Conservation (phyloP, 2,329 filamentous ascomycete genomes). For the Fusarium gaditjirri region DNA sequence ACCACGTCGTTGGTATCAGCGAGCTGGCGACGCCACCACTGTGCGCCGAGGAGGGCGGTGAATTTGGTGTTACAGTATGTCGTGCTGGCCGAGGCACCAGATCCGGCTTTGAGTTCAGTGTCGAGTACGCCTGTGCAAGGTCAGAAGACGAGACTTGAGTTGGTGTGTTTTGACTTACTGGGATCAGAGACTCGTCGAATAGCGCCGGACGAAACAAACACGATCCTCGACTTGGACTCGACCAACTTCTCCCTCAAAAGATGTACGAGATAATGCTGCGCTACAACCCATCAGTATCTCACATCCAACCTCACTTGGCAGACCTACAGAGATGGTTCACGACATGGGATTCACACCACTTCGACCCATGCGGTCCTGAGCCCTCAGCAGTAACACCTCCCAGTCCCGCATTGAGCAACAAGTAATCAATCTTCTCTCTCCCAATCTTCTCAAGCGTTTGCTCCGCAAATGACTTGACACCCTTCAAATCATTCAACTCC, state of each 20-base stretch:
- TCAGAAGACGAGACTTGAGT: background rate
- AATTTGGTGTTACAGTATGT: constrained; percentile 62
- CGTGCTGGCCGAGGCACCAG: constrained; percentile 44
- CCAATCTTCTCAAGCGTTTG: constrained; percentile 56
- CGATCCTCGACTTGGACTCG: constrained; percentile 57
- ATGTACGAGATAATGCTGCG: constrained; percentile 65
- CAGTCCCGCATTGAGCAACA: constrained; percentile 62
- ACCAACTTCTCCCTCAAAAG: constrained; percentile 60
- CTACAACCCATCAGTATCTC: constrained; percentile 45
- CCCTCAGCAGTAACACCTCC: constrained; percentile 49
- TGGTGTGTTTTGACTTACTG: constrained; percentile 37
- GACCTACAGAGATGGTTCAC: constrained; percentile 64
- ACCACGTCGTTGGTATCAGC: constrained; percentile 56
- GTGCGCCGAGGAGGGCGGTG: constrained; percentile 60
- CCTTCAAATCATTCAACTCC: constrained; percentile 58
- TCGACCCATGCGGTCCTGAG: constrained; percentile 53
- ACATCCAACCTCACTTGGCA: accelerated
- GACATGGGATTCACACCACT: constrained; percentile 62
- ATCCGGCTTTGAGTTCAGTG: constrained; percentile 52
- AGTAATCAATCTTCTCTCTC: constrained; percentile 56
- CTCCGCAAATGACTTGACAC: constrained; percentile 59
- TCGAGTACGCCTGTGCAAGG: constrained; percentile 49
- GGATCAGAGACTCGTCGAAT: constrained; percentile 54
- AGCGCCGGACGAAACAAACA: constrained; percentile 63
- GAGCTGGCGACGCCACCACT: constrained; percentile 68